Evolutionary conservation across 1,284 basidiomycete genomes (phyloP), one percentile per base, ranked within the genome.

Genomic region (Takashimella koratensis): DNA sequence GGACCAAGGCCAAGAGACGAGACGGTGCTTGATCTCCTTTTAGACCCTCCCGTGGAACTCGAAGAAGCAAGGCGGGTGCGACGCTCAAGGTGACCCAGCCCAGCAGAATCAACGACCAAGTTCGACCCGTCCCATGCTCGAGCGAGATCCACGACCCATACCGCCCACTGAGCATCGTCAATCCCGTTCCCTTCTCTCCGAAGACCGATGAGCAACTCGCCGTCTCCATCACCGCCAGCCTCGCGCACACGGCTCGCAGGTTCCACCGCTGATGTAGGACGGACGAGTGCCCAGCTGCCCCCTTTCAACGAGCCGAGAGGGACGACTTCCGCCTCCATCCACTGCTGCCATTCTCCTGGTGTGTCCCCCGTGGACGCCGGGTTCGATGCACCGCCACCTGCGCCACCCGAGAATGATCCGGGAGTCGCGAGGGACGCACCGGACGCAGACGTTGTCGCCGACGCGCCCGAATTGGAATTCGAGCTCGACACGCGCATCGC

Each of bases 151-250:
- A 72, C 19, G 1, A 56, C 50, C 62, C 67, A 71, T 3, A 71
- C 45, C 40, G 69, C 61, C 68, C 70, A 75, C 47, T 66, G 62
- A 16, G 59, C 56, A 54, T 75, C 70, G 49, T 71, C 65, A 47
- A 73, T 67, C 5, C 68, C 68, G 1, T 57, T 47, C 1, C 61
- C 56, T 0, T 43, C 46, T 30, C 66, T 52, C 23, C 65, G 57
- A 1, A 73, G 47, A 8, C 71, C 71, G 2, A 68, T 36, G 5
- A 73, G 40, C 3, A 56, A 26, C 52, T 63, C 47, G 16, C 56
- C 57, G 5, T 36, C 30, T 36, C 30, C 30, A 36, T 36, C 16
- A 36, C 16, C 16, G 30, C 16, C 16, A 8, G 30, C 8, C 8
- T 36, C 16, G 10, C 10, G 30, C 16, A 16, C 8, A 36, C 30